phyloP scores from a whole-genome alignment of 1,139 yeast genomes.

The Arxiozyma heterogenica region DNA sequence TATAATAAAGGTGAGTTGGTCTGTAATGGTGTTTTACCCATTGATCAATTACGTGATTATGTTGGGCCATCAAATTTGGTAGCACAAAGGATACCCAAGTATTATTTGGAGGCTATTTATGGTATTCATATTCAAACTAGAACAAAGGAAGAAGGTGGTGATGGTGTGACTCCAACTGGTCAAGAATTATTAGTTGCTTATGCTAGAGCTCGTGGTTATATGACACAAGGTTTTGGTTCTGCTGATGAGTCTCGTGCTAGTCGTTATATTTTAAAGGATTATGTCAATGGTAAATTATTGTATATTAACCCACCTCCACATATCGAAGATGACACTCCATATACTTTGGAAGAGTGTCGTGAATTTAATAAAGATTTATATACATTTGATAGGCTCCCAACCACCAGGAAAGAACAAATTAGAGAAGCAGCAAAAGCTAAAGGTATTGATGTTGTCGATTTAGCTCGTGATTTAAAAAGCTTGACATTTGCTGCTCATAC shows the following conservation, averaged over 20 bases:
- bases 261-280: conserved; percentile 85
- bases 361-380: conserved; percentile 70
- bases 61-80: conserved; percentile 87
- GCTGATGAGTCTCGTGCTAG: conserved; percentile 97
- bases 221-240: conserved; percentile 94
- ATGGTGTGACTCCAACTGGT: conserved; percentile 71
- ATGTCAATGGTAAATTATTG: conserved; percentile 81
- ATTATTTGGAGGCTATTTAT: conserved; percentile 79
- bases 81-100: conserved; percentile 82
- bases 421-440: conserved; percentile 48
- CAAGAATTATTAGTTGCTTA: conserved; percentile 84
- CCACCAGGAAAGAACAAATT: conserved; percentile 64
- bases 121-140: conserved; percentile 81
- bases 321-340: conserved; percentile 38
- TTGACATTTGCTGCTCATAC: conserved; percentile 76
- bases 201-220: conserved; percentile 93
- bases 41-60: conserved; percentile 89
- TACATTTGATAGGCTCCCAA: conserved; percentile 56
- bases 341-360: conserved; percentile 43
- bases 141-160: conserved; percentile 78
- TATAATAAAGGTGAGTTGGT: conserved; percentile 94
- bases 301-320: conserved; percentile 86
- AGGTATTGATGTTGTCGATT: conserved; percentile 50
- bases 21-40: conserved; percentile 95
- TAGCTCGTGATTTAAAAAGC: conserved; percentile 58